Percentiles rank a stretch among this genome's conserved stretches.
These are phyloP conservation scores for Testicularia cyperi DNA, from an alignment of 1,284 basidiomycete species.

Conservation along the genomic window DNA sequence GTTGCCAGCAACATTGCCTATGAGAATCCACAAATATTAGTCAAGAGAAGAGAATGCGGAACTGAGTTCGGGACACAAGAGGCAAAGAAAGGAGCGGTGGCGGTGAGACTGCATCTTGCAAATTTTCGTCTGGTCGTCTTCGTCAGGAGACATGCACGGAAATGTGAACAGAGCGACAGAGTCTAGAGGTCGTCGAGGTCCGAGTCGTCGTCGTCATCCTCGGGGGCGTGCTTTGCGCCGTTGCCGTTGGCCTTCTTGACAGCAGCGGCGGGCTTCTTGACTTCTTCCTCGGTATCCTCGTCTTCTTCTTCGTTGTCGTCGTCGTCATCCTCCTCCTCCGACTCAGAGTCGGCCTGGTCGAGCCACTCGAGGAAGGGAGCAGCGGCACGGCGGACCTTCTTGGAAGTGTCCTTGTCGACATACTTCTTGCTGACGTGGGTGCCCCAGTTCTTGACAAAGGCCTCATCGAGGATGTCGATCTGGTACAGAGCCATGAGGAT, in stretches of 20 bases:
- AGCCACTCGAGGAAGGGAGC: conserved; percentile 77
- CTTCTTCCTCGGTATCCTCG: conserved; percentile 14
- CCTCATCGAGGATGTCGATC: conserved; percentile 87
- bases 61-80: not conserved
- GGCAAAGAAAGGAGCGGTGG: too few species aligned
- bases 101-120: too few species aligned
- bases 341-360: conserved; percentile 54
- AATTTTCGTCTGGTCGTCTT: too few species aligned
- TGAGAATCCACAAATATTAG: not conserved
- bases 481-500: conserved; percentile 95
- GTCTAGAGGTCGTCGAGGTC: conserved; percentile 51
- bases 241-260: conserved; percentile 16
- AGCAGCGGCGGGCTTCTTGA: conserved; percentile 13
- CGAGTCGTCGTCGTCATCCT: conserved; percentile 47
- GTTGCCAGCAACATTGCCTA: too few species aligned
- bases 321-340: conserved; percentile 54
- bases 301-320: conserved; percentile 41
- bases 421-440: conserved; percentile 96
- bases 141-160: too few species aligned
- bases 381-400: conserved; percentile 91
- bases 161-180: too few species aligned
- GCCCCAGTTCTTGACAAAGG: conserved; percentile 86
- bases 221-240: conserved; percentile 6
- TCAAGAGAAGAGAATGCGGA: too few species aligned
- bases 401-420: conserved; percentile 89